These are phyloP conservation scores for Hypoxylon intermedium DNA, from an alignment of 495 filamentous ascomycete species.

Conservation along the genomic window DNA sequence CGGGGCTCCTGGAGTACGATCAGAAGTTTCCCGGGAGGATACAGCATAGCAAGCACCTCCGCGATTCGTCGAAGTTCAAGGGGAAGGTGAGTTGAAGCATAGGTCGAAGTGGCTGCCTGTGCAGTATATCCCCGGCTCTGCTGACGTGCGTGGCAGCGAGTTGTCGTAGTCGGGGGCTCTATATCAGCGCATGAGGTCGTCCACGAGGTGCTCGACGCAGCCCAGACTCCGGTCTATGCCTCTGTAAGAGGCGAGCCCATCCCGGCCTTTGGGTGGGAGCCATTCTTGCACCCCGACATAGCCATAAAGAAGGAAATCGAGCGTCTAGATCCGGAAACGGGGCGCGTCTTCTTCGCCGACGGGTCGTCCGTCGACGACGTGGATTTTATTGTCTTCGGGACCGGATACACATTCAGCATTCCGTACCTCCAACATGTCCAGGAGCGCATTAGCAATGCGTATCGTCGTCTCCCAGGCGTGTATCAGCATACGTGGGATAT, in stretches of 20 bases:
- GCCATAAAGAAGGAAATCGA: slow-evolving; percentile 54
- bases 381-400: slow-evolving; percentile 66
- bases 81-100: slow-evolving; percentile 51
- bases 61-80: slow-evolving; percentile 39
- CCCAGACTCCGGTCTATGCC: slow-evolving; percentile 39
- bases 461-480: slow-evolving; percentile 58
- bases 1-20: slow-evolving; percentile 43
- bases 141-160: slow-evolving; percentile 32
- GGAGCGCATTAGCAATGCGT: slow-evolving; percentile 55
- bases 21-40: slow-evolving; percentile 44
- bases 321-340: slow-evolving; percentile 42
- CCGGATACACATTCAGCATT: slow-evolving; percentile 64
- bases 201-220: slow-evolving; percentile 43
- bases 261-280: slow-evolving; percentile 49
- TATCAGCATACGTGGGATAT: slow-evolving; percentile 65
- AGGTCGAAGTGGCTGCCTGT: background rate
- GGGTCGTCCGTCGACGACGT: slow-evolving; percentile 55
- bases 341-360: slow-evolving; percentile 58
- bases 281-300: slow-evolving; percentile 59
- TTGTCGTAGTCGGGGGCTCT: slow-evolving; percentile 44
- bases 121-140: background rate
- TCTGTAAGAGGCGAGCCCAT: slow-evolving; percentile 43
- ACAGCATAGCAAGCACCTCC: slow-evolving; percentile 47
- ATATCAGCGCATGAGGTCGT: slow-evolving; percentile 46
- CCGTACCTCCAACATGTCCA: slow-evolving; percentile 61